Evolutionary conservation across 2,329 filamentous ascomycete species (phyloP).

Genomic region (Clonostachys rhizophaga): DNA sequence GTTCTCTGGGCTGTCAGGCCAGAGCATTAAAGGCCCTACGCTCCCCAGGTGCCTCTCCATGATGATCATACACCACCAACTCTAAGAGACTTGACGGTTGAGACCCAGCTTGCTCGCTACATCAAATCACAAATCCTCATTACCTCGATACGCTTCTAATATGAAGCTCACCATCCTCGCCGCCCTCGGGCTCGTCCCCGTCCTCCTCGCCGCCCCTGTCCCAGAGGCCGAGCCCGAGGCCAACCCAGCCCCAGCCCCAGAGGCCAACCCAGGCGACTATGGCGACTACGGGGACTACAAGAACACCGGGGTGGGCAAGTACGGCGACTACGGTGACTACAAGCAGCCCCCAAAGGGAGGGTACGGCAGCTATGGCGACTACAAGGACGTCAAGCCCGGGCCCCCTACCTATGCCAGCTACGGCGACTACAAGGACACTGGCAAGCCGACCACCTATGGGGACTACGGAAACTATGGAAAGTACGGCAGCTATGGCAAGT

Average conservation of each 20-base stretch:
- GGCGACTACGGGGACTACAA: slow-evolving; percentile 4
- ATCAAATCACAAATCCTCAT: no score
- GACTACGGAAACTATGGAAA: slow-evolving; percentile 4
- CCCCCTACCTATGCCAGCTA: no score
- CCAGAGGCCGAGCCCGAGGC: slow-evolving; percentile 9
- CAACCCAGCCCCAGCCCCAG: slow-evolving; percentile 1
- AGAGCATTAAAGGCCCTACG: no score
- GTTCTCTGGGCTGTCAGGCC: no score
- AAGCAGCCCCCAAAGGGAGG: slow-evolving; percentile 3
- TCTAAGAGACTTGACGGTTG: no score
- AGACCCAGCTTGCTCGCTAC: no score
- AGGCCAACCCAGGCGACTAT: background rate
- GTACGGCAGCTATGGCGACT: slow-evolving; percentile 3
- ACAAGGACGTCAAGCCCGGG: background rate
- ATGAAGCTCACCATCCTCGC: slow-evolving; percentile 21
- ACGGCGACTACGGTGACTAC: slow-evolving; percentile 6
- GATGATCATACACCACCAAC: no score
- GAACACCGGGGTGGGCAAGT: background rate
- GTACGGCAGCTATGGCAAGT: slow-evolving; percentile 6
- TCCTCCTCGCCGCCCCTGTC: slow-evolving; percentile 15
- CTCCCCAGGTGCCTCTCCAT: no score
- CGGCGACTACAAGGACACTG: background rate
- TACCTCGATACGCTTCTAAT: background rate
- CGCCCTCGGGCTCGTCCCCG: slow-evolving; percentile 14
- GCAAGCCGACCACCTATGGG: background rate